Percentiles rank a stretch among this genome's conserved stretches.
Conservation (phyloP, 2,329 filamentous ascomycete genomes). For the Zasmidium angulare region DNA sequence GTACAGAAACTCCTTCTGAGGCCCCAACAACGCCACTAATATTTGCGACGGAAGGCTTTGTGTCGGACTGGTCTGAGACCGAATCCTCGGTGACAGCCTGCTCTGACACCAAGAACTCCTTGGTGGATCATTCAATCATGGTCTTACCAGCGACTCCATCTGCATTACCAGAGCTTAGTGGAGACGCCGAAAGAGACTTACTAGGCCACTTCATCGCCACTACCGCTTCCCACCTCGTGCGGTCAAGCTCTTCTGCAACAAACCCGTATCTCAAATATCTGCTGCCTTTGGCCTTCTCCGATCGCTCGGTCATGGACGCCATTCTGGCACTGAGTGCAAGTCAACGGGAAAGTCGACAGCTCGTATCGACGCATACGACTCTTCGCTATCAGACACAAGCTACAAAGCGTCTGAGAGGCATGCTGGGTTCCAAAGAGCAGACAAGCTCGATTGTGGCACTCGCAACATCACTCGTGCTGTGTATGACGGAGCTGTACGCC, state of each 20-base stretch:
- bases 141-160: not conserved
- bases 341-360: not conserved
- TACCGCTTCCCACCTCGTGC: not conserved
- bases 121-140: not conserved
- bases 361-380: not conserved
- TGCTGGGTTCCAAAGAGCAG: not conserved
- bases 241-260: not conserved
- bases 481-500: not conserved
- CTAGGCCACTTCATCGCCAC: not conserved
- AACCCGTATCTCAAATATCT: not conserved
- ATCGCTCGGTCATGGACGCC: not conserved
- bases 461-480: not conserved
- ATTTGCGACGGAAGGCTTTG: no score
- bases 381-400: not conserved
- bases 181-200: not conserved
- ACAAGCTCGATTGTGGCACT: not conserved
- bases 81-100: no score
- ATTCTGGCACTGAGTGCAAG: not conserved
- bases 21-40: no score
- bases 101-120: not conserved
- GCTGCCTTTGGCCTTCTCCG: not conserved
- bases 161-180: not conserved
- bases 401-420: not conserved
- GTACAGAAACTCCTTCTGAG: no score
- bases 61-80: no score